These are phyloP conservation scores for Penicillium silybi DNA, from an alignment of 495 filamentous ascomycete species.

Conservation along the genomic window DNA sequence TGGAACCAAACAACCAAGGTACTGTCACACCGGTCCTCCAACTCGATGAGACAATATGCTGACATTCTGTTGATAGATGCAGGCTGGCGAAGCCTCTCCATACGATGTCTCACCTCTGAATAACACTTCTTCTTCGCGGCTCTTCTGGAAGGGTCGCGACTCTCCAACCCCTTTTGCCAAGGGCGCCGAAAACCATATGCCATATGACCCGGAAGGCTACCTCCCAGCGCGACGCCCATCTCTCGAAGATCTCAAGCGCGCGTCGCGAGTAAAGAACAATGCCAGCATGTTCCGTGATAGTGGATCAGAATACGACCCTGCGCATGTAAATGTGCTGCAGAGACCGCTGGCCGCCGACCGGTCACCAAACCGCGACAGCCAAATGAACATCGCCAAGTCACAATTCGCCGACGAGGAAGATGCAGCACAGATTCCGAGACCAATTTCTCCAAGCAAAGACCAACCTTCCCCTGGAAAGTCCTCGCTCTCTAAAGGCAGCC, in stretches of 20 bases:
- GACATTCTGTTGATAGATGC: conserved; percentile 23
- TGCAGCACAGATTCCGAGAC: conserved; percentile 35
- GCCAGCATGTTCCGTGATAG: conserved; percentile 83
- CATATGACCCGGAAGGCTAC: conserved; percentile 57
- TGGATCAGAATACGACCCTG: conserved; percentile 84
- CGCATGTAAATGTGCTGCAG: conserved; percentile 67
- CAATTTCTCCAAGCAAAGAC: conserved; percentile 66
- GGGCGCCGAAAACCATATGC: conserved; percentile 61
- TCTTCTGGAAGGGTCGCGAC: conserved; percentile 83
- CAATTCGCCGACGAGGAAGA: conserved; percentile 33
- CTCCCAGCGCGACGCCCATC: conserved; percentile 75
- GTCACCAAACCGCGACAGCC: conserved; percentile 54
- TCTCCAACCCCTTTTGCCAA: conserved; percentile 56
- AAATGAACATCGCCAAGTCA: conserved; percentile 51
- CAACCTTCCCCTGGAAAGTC: conserved; percentile 80
- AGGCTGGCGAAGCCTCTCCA: conserved; percentile 65
- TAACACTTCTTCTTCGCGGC: conserved; percentile 63
- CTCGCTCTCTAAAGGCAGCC: conserved; percentile 65
- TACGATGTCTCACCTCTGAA: conserved; percentile 73
- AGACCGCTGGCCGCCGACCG: conserved; percentile 67
- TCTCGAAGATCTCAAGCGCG: conserved; percentile 87
- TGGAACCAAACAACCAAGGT: conserved; percentile 69
- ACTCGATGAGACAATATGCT: conserved; percentile 27
- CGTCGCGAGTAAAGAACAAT: conserved; percentile 92
- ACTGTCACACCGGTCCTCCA: conserved; percentile 5